Percentiles rank a stretch among this genome's conserved stretches.
Conservation (phyloP, 768 basidiomycete genomes). For the Hirschioporus abietinus region DNA sequence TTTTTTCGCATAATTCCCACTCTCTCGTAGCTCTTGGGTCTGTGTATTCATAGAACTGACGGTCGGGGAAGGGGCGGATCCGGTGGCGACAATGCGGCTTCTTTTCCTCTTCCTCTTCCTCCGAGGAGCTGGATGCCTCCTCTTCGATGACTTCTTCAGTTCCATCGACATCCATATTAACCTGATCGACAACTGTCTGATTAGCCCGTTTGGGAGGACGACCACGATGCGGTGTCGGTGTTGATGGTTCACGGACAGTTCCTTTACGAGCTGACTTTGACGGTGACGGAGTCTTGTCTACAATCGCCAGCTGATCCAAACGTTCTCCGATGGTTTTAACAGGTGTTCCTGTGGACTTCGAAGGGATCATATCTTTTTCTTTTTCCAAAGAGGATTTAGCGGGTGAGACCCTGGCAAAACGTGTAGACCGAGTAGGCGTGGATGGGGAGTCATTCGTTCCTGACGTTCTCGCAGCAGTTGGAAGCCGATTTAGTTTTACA, state of each 20-base stretch:
- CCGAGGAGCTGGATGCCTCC: not conserved
- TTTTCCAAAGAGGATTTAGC: not conserved
- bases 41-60: not conserved
- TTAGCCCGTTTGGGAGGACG: not conserved
- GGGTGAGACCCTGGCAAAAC: not conserved
- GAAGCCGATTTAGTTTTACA: not conserved
- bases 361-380: not conserved
- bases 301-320: not conserved
- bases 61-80: not conserved
- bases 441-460: not conserved
- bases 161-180: not conserved
- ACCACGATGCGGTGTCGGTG: not conserved
- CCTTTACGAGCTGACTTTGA: not conserved
- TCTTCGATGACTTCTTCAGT: not conserved
- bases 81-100: conserved; percentile 1
- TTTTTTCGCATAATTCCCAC: not conserved
- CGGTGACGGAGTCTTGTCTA: not conserved
- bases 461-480: not conserved
- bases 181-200: not conserved
- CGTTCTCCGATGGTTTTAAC: not conserved
- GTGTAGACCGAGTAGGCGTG: not conserved
- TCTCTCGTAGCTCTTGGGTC: not conserved
- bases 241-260: not conserved
- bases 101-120: not conserved
- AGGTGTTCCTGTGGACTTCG: not conserved